Evolutionary conservation across 352 stramenopile species (phyloP).

Genomic region (Phytopythium montanum): DNA sequence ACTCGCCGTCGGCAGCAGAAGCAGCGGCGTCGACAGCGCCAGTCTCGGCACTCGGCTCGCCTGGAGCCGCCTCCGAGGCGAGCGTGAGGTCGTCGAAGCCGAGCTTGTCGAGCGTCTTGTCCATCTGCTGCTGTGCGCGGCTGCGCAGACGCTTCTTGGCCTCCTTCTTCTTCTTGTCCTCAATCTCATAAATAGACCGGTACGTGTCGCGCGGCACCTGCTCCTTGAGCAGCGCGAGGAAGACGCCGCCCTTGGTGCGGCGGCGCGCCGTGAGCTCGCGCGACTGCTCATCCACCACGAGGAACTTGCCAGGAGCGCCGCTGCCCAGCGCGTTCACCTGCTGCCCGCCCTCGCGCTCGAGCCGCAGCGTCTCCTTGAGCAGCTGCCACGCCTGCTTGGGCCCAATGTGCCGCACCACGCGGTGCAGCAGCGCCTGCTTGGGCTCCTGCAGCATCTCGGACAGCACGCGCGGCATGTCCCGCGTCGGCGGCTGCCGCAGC

Average conservation of each 20-base stretch:
- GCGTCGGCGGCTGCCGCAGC: constrained; percentile 43
- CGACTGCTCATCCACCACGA: constrained; percentile 33
- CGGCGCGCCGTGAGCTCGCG: constrained; percentile 41
- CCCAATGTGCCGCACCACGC: constrained; percentile 64
- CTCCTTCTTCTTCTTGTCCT: constrained; percentile 73
- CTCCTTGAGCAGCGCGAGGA: constrained; percentile 60
- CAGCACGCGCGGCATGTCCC: constrained; percentile 53
- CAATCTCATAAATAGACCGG: constrained; percentile 70
- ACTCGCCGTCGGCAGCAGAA: constrained; percentile 13
- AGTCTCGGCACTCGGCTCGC: not conserved
- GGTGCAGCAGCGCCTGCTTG: constrained; percentile 65
- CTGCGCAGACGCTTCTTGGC: constrained; percentile 49
- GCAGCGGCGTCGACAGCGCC: constrained; percentile 9
- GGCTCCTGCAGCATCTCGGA: constrained; percentile 58
- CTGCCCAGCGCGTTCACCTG: constrained; percentile 45
- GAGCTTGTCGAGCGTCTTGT: constrained; percentile 53
- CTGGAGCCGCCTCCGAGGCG: not conserved
- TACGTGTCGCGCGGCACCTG: constrained; percentile 66
- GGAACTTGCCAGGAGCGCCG: constrained; percentile 43
- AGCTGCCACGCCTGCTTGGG: constrained; percentile 57
- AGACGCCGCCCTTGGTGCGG: constrained; percentile 71
- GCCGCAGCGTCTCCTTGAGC: constrained; percentile 57
- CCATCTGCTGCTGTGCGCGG: constrained; percentile 51
- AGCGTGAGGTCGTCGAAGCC: constrained; percentile 54
- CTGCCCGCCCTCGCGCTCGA: constrained; percentile 61